phyloP scores from a whole-genome alignment of 202 grass and related monocot species.

The Digitaria exilis region DNA sequence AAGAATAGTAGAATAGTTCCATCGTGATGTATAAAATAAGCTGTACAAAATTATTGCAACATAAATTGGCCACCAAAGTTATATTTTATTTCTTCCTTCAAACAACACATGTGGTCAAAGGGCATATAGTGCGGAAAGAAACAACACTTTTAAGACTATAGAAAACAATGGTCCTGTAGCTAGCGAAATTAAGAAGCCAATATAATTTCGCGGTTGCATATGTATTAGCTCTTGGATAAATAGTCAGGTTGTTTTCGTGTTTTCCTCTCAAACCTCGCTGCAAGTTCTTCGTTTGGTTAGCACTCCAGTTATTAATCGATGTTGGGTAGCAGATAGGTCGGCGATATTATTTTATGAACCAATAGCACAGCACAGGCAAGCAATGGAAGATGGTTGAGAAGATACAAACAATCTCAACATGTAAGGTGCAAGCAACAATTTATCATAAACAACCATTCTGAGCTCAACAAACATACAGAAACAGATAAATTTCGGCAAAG shows the following conservation, averaged over 20 bases:
- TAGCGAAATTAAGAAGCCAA: conserved; percentile 30
- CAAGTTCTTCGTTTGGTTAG: too few species aligned
- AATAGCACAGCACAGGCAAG: neutral
- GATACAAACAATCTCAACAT: conserved; percentile 23
- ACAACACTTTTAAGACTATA: conserved; percentile 20
- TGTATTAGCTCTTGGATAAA: neutral
- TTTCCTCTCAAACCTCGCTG: too few species aligned
- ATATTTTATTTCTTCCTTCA: neutral
- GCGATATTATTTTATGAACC: conserved; percentile 12
- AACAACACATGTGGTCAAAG: neutral
- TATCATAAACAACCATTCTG: conserved; percentile 15
- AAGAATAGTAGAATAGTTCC: conserved; percentile 6
- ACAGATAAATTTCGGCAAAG: neutral
- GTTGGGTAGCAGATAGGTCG: too few species aligned
- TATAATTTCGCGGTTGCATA: neutral
- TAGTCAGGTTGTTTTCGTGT: neutral
- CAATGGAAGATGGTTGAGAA: conserved; percentile 3
- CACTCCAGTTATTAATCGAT: too few species aligned
- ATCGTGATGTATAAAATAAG: neutral
- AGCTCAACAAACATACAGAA: conserved; percentile 10
- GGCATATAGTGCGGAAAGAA: neutral
- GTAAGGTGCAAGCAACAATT: neutral
- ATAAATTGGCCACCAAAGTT: neutral
- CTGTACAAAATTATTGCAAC: neutral
- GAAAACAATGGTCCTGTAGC: neutral